These are phyloP conservation scores for Penicillium turbatum DNA, from an alignment of 495 filamentous ascomycete genomes.

Conservation along the genomic window DNA sequence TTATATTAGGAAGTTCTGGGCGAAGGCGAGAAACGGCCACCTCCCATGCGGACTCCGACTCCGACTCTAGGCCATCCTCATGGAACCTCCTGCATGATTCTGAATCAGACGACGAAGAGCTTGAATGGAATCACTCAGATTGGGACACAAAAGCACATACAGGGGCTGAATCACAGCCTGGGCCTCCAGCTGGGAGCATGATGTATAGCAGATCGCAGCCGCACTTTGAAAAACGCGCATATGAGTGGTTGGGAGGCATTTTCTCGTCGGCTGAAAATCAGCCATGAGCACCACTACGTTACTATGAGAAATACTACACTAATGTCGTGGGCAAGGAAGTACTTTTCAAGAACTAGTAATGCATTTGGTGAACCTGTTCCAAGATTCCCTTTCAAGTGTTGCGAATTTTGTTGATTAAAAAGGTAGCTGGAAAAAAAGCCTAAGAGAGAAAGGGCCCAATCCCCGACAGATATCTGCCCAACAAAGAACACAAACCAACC, in stretches of 20 bases:
- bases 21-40: not conserved
- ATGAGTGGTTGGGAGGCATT: too few species aligned
- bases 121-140: not conserved
- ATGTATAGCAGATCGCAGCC: too few species aligned
- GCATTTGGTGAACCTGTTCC: not conserved
- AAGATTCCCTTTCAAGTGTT: not conserved
- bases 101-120: not conserved
- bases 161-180: not conserved
- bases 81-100: not conserved
- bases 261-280: too few species aligned
- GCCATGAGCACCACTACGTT: not conserved
- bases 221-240: too few species aligned
- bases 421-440: constrained; percentile 4
- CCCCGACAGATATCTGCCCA: not conserved
- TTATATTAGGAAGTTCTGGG: not conserved
- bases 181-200: too few species aligned
- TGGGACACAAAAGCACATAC: not conserved
- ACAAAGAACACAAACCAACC: constrained; percentile 14
- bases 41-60: not conserved
- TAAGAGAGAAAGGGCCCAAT: not conserved
- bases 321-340: not conserved
- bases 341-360: not conserved
- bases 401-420: constrained; percentile 5
- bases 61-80: not conserved
- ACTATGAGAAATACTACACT: not conserved